Percentiles rank a stretch among this genome's conserved stretches.
Conservation (phyloP, 768 basidiomycete species). For the Lentinula detonsa region DNA sequence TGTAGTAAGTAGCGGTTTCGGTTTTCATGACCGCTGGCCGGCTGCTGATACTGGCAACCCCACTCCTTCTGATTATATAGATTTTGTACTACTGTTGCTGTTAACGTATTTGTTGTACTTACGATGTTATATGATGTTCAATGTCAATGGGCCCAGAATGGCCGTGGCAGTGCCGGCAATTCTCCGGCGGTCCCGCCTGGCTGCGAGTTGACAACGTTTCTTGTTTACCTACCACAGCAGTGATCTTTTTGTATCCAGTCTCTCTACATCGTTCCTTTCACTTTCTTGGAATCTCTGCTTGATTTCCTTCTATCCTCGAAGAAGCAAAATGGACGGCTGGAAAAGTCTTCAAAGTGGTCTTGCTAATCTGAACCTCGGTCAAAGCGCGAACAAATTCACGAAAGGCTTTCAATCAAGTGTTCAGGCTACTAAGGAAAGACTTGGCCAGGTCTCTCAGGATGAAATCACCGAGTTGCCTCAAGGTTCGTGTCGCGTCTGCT, state of each 20-base stretch:
- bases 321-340: slow-evolving; percentile 56
- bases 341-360: slow-evolving; percentile 60
- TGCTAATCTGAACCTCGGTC: slow-evolving; percentile 60
- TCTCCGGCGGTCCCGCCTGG: background rate
- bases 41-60: no score
- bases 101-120: no score
- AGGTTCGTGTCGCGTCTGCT: slow-evolving; percentile 33
- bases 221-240: background rate
- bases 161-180: background rate
- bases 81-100: no score
- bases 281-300: background rate
- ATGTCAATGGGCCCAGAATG: background rate
- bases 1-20: no score
- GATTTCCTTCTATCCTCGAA: background rate
- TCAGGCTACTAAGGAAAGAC: slow-evolving; percentile 80
- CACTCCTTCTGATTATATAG: no score
- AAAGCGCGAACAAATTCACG: slow-evolving; percentile 68
- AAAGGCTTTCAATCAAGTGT: slow-evolving; percentile 80
- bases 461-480: slow-evolving; percentile 94
- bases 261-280: background rate
- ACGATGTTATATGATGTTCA: no score
- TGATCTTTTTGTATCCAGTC: background rate
- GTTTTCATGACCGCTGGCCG: no score
- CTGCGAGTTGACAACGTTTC: background rate
- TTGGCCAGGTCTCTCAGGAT: slow-evolving; percentile 84